Evolutionary conservation across 352 stramenopile genomes (phyloP).

Genomic region (Globisporangium paddicum): DNA sequence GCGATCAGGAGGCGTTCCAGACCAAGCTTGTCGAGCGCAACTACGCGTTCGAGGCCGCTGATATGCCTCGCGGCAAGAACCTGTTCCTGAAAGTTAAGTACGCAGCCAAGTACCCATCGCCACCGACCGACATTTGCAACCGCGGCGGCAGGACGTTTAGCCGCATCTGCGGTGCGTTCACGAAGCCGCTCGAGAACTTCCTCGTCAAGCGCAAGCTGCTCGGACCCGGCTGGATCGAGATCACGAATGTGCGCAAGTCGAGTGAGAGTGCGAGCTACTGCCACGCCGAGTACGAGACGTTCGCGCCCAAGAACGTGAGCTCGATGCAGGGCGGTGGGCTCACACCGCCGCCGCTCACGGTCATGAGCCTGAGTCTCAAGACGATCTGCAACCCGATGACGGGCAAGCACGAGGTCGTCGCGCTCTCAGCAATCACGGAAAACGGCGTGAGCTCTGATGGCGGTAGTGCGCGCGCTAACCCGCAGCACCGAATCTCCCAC

Average conservation of each 20-base stretch:
- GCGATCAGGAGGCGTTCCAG: slow-evolving; percentile 85
- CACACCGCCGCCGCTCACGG: slow-evolving; percentile 89
- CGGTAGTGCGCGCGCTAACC: slow-evolving; percentile 23
- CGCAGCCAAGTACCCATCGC: slow-evolving; percentile 88
- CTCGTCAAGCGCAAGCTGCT: slow-evolving; percentile 96
- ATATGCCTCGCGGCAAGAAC: slow-evolving; percentile 93
- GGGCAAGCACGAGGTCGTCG: slow-evolving; percentile 95
- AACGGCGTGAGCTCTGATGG: slow-evolving; percentile 70
- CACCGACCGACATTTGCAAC: slow-evolving; percentile 77
- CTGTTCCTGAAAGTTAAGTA: slow-evolving; percentile 98
- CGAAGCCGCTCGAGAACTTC: slow-evolving; percentile 96
- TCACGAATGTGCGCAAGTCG: slow-evolving; percentile 83
- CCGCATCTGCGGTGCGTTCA: slow-evolving; percentile 94
- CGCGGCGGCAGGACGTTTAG: slow-evolving; percentile 90
- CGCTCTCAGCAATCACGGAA: slow-evolving; percentile 75
- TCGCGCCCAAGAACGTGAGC: slow-evolving; percentile 89
- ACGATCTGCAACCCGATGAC: slow-evolving; percentile 96
- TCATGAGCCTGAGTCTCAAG: slow-evolving; percentile 97
- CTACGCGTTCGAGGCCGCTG: slow-evolving; percentile 97
- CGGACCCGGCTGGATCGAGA: slow-evolving; percentile 97
- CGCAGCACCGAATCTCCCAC: slow-evolving; percentile 48
- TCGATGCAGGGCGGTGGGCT: slow-evolving; percentile 63
- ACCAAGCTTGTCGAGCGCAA: slow-evolving; percentile 95
- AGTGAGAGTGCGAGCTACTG: slow-evolving; percentile 88
- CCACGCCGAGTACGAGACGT: slow-evolving; percentile 92